These are phyloP conservation scores for Nicotiana tabacum DNA, from an alignment of 257 asterid species.

Conservation along the genomic window DNA sequence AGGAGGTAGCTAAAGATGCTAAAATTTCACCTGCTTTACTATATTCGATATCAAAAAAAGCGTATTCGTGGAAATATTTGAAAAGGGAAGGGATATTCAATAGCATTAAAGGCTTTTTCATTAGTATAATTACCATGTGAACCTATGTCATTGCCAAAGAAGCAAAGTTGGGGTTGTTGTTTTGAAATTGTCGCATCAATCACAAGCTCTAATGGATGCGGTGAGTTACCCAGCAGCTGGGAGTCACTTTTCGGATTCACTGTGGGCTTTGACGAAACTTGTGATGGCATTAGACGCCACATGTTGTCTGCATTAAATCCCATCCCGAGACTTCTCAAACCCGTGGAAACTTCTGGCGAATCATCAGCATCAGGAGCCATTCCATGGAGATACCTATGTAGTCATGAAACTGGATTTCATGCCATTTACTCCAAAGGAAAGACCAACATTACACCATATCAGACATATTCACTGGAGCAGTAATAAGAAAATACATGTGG, in stretches of 20 bases:
- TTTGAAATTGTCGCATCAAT: slow-evolving; percentile 26
- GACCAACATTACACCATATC: not conserved
- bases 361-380: slow-evolving; percentile 41
- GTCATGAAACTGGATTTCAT: slow-evolving; percentile 6
- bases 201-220: slow-evolving; percentile 41
- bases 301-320: slow-evolving; percentile 46
- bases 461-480: not conserved
- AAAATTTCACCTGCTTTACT: slow-evolving; percentile 61
- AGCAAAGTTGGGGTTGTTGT: slow-evolving; percentile 64
- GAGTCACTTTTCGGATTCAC: slow-evolving; percentile 46
- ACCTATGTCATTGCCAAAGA: slow-evolving; percentile 48
- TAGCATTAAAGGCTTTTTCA: too few species aligned
- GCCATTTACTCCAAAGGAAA: slow-evolving; percentile 4
- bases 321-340: slow-evolving; percentile 43
- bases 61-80: too few species aligned
- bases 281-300: slow-evolving; percentile 63
- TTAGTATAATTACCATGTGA: slow-evolving; percentile 21
- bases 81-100: too few species aligned
- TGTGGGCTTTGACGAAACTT: slow-evolving; percentile 45
- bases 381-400: slow-evolving; percentile 59
- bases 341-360: slow-evolving; percentile 46
- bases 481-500: not conserved
- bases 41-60: not conserved
- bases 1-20: not conserved
- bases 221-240: slow-evolving; percentile 36